Percentiles rank a stretch among this genome's conserved stretches.
phyloP scores from a whole-genome alignment of 1,284 basidiomycete genomes.

The Naganishia albida region DNA sequence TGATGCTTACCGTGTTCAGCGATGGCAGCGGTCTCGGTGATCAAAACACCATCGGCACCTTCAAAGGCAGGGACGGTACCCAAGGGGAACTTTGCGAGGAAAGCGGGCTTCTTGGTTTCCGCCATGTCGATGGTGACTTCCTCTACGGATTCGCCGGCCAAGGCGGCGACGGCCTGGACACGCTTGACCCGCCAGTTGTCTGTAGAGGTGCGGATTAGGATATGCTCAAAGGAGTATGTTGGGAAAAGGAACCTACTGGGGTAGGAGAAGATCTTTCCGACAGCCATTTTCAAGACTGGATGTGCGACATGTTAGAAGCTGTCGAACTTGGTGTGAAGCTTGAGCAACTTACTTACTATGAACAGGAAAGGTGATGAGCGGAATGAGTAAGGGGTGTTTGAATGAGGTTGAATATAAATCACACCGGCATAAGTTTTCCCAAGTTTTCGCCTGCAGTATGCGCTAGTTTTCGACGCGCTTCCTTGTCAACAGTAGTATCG shows the following conservation, averaged over 20 bases:
- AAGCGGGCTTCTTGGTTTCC: constrained; percentile 77
- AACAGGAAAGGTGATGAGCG: background rate
- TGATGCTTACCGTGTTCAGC: constrained; percentile 79
- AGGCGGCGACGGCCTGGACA: constrained; percentile 72
- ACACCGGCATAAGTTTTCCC: background rate
- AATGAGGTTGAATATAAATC: background rate
- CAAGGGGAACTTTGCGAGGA: constrained; percentile 74
- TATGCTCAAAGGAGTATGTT: background rate
- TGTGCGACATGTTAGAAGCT: background rate
- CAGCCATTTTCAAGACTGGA: constrained; percentile 16
- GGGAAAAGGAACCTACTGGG: constrained; percentile 29
- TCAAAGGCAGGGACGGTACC: constrained; percentile 85
- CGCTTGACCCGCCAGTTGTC: constrained; percentile 56
- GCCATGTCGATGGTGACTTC: constrained; percentile 64
- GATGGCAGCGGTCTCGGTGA: constrained; percentile 79
- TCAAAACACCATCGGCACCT: constrained; percentile 66
- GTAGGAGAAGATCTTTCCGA: constrained; percentile 37
- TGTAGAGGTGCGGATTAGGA: constrained; percentile 20
- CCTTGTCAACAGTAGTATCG: too few species aligned
- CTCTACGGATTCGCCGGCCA: constrained; percentile 69
- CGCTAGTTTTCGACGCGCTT: too few species aligned
- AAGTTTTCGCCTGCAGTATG: too few species aligned
- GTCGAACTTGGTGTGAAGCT: background rate
- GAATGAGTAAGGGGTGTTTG: background rate
- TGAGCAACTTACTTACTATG: constrained; percentile 10